Evolutionary conservation across 805 yeast genomes (phyloP), one percentile per base, ranked within the genome.

Genomic region (Barnettozyma sucrosica): DNA sequence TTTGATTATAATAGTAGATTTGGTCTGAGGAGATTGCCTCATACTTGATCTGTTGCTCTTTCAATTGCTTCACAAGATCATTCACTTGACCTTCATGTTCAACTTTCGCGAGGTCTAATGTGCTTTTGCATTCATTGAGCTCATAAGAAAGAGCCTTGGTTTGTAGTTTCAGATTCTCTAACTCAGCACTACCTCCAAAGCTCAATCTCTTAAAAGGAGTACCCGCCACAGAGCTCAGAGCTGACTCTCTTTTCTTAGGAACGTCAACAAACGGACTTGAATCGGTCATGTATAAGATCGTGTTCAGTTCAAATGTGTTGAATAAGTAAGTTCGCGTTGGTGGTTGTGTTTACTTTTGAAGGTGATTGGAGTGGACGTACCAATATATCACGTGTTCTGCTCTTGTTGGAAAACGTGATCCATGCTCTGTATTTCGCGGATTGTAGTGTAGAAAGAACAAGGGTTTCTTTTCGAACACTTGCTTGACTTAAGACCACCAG

Each of bases 181-280:
- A 3, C 13, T 44, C 49, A 5, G 2, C 18, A 4, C 32, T 36
- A 7, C 38, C 37, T 14, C 41, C 44, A 16, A 48, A 50, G 21
- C 40, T 45, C 23, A 51, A 38, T 23, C 36, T 33, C 32, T 41
- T 34, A 14, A 30, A 44, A n/a, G 49, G 48, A 58, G 49, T 62
- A 2, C 21, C 30, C 4, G 24, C 3, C 2, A 16, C 45, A 16
- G 42, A 25, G 21, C 42, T 61, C 43, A 61, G 61, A 48, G 61
- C 20, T 16, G 39, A 30, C 11, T 26, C 20, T 7, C 13, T 7
- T 32, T 47, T 33, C 43, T 47, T 36, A 6, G 71, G 72, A 3
- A 61, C 50, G 39, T 68, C 71, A 3, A 69, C 49, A 55, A 69
- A 68, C 1, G 74, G 72, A 4, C 72, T 56, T 0, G 63, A 59